Base-by-base conservation (phyloP, 352 stramenopile species). In the Pseudoperonospora humuli region DNA sequence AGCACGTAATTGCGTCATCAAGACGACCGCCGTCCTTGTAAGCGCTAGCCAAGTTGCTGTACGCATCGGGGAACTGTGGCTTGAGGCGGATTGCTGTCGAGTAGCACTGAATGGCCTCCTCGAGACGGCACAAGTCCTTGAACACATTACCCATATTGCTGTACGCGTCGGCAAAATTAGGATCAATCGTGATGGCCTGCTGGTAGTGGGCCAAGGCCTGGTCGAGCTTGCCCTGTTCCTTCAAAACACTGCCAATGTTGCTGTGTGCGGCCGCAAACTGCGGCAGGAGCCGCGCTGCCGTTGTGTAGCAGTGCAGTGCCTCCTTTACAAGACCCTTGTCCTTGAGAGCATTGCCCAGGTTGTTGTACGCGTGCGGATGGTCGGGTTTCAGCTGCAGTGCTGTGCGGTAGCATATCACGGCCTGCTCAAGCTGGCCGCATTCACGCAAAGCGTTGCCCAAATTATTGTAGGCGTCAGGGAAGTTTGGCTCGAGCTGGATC, bases 121-220 rank as follows among this genome's bases (percentile, higher is more conserved):
- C 74, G 0, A 96, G 57, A 0, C 82, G 75, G 21, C 79, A 73
- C 18, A 96, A 50, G 39, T 97, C 88, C 51, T 96, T 96, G 50
- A 96, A 97, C 20, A 95, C 86, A 55, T 96, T 96, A 47, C 89
- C 90, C 70, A 97, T 93, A 56, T 97, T 97, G 57, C 76, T 95
- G 64, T 94, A 97, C 3, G 89, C 88, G 45, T 96, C 85, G 2
- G 86, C 84, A 61, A 97, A 97, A 18, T 57, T 71, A 5, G 89
- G 86, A 39, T 97, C 87, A 50, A 96, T 96, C 14, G 78, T 75
- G 41, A 98, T 92, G 0, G 91, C 91, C 45, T 97, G 69, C 26
- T 96, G 73, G 59, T 97, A 98, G 50, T 97, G 84, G n/a, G 89
- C 83, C 23, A 98, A 64, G 5, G 92, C 92, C 50, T 96, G 85